These are phyloP conservation scores for Magnusiomyces ingens DNA, from an alignment of 1,139 yeast genomes.

Conservation along the genomic window DNA sequence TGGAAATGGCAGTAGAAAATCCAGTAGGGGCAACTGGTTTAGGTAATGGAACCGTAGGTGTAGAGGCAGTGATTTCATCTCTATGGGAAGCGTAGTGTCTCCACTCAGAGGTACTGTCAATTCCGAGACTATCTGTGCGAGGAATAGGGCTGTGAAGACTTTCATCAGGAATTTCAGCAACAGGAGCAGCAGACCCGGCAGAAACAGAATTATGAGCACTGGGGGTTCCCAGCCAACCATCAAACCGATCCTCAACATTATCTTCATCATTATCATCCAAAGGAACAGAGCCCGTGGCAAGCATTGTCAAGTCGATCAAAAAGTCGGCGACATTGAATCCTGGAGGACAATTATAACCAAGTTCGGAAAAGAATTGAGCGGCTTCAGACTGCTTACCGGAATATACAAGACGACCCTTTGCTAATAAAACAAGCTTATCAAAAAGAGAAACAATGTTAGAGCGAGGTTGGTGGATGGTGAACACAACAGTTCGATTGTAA, in stretches of 20 bases:
- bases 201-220: background rate
- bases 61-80: conserved; percentile 42
- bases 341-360: conserved; percentile 77
- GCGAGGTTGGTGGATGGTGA: conserved; percentile 97
- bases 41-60: too few species aligned
- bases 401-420: conserved; percentile 80
- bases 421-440: conserved; percentile 70
- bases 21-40: background rate
- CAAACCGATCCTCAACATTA: conserved; percentile 12
- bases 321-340: conserved; percentile 94
- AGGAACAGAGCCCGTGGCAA: conserved; percentile 32
- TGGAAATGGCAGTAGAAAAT: background rate
- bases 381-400: conserved; percentile 55
- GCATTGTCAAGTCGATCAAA: conserved; percentile 82
- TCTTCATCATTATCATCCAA: conserved; percentile 17
- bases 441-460: conserved; percentile 89
- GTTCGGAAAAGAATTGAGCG: conserved; percentile 64
- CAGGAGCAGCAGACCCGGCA: background rate
- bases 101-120: conserved; percentile 71
- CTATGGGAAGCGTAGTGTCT: conserved; percentile 82
- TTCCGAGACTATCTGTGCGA: conserved; percentile 18
- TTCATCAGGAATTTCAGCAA: conserved; percentile 32
- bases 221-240: conserved; percentile 7
- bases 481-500: conserved; percentile 77
- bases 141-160: conserved; percentile 34